Evolutionary conservation across 305 asterid genomes (phyloP).

Genomic region (Rubia tinctorum): DNA sequence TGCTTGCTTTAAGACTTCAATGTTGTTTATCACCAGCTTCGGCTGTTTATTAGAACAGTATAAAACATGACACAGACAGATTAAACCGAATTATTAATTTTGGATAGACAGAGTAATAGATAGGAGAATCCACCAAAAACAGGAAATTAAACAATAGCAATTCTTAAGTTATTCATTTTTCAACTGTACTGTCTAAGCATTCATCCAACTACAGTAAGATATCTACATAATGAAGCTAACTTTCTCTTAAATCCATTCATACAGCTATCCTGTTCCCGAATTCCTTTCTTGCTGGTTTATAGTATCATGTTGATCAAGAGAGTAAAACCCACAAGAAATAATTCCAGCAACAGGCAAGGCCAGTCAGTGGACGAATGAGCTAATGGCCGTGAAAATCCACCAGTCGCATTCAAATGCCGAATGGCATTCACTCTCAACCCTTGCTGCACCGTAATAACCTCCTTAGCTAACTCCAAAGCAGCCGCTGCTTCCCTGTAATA

Average conservation of each 20-base stretch:
- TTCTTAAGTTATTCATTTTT: background rate
- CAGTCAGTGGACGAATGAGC: slow-evolving; percentile 93
- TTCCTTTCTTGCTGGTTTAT: background rate
- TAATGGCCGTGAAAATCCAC: slow-evolving; percentile 80
- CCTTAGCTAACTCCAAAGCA: slow-evolving; percentile 89
- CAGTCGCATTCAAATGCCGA: slow-evolving; percentile 60
- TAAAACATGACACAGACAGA: slow-evolving; percentile 20
- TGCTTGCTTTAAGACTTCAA: slow-evolving; percentile 84
- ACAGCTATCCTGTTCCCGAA: background rate
- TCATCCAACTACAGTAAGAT: background rate
- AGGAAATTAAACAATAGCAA: background rate
- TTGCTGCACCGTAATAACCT: slow-evolving; percentile 68
- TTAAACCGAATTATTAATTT: background rate
- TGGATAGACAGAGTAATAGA: background rate
- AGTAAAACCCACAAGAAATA: slow-evolving; percentile 29
- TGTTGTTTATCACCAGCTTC: slow-evolving; percentile 92
- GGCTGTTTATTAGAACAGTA: slow-evolving; percentile 60
- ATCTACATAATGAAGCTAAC: background rate
- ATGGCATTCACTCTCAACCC: slow-evolving; percentile 83
- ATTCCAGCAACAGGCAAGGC: slow-evolving; percentile 88
- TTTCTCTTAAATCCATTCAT: background rate
- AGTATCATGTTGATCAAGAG: background rate
- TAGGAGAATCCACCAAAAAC: slow-evolving; percentile 12
- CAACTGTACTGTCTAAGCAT: background rate
- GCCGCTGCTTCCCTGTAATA: slow-evolving; percentile 73